Conservation (phyloP, 768 basidiomycete genomes). For the Tulasnella sp. region DNA sequence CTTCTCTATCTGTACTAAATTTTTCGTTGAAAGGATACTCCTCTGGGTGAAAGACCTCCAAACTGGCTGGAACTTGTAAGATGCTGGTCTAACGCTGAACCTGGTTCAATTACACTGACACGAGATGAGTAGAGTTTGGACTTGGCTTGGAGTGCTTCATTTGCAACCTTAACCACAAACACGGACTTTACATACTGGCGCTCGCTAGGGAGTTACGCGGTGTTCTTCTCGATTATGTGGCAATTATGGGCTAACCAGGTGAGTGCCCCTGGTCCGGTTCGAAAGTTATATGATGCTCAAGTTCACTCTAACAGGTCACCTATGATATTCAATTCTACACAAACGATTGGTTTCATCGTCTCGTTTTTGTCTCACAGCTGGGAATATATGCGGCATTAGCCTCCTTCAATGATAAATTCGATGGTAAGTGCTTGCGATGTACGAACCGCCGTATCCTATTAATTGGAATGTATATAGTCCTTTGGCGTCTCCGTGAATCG, state of each 20-base stretch:
- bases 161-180: background rate
- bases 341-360: background rate
- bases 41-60: too few relatives aligned
- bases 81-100: too few relatives aligned
- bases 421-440: too few relatives aligned
- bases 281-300: background rate
- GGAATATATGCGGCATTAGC: background rate
- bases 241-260: conserved; percentile 1
- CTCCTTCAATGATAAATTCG: background rate
- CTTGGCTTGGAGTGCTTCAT: too few relatives aligned
- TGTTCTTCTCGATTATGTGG: background rate
- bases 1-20: too few relatives aligned
- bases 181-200: background rate
- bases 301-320: background rate
- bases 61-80: too few relatives aligned
- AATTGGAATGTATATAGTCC: too few relatives aligned
- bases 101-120: too few relatives aligned
- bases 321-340: background rate
- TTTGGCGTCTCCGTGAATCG: too few relatives aligned
- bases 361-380: background rate
- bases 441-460: too few relatives aligned
- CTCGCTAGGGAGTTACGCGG: background rate
- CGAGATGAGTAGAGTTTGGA: too few relatives aligned
- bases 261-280: background rate
- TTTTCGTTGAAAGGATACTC: too few relatives aligned